Percentiles rank a stretch among this genome's conserved stretches.
Conservation (phyloP, 306 rosid genomes). For the Cucurbita argyrosperma region DNA sequence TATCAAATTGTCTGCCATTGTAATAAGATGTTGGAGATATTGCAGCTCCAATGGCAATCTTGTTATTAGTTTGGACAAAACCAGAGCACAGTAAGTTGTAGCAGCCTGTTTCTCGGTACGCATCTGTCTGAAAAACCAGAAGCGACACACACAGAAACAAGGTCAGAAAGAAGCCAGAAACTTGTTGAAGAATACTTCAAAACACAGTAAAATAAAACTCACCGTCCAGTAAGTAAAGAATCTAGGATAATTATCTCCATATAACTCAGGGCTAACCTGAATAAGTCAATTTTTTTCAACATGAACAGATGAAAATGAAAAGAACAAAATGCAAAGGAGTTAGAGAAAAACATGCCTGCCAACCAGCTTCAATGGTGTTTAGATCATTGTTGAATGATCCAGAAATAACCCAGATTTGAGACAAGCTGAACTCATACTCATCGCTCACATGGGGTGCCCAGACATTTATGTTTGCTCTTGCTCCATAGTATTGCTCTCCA, state of each 20-base stretch:
- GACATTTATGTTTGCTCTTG: slow-evolving; percentile 82
- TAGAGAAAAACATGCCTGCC: slow-evolving; percentile 62
- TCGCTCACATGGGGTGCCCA: slow-evolving; percentile 74
- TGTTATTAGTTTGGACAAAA: slow-evolving; percentile 89
- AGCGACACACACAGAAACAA: background rate
- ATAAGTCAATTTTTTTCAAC: background rate
- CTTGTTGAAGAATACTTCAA: background rate
- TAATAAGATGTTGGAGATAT: slow-evolving; percentile 78
- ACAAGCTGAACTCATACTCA: slow-evolving; percentile 81
- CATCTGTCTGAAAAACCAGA: slow-evolving; percentile 52
- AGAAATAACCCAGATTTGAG: slow-evolving; percentile 94
- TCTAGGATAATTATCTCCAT: slow-evolving; percentile 89
- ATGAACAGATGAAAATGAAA: background rate
- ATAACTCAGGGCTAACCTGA: slow-evolving; percentile 94
- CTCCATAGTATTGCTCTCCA: slow-evolving; percentile 95
- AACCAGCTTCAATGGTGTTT: slow-evolving; percentile 96
- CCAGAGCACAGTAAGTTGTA: slow-evolving; percentile 95
- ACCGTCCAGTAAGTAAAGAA: slow-evolving; percentile 99
- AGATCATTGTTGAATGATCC: slow-evolving; percentile 85
- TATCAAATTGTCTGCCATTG: slow-evolving; percentile 80
- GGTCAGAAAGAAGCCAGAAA: background rate
- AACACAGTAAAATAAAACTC: slow-evolving; percentile 18
- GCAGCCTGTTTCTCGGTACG: slow-evolving; percentile 96
- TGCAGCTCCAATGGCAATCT: slow-evolving; percentile 93
- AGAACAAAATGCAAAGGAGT: background rate